A percentile compares a stretch with the other conserved stretches of the same genome.
phyloP scores from a whole-genome alignment of 306 rosid species.

The Citrullus mucosospermus region DNA sequence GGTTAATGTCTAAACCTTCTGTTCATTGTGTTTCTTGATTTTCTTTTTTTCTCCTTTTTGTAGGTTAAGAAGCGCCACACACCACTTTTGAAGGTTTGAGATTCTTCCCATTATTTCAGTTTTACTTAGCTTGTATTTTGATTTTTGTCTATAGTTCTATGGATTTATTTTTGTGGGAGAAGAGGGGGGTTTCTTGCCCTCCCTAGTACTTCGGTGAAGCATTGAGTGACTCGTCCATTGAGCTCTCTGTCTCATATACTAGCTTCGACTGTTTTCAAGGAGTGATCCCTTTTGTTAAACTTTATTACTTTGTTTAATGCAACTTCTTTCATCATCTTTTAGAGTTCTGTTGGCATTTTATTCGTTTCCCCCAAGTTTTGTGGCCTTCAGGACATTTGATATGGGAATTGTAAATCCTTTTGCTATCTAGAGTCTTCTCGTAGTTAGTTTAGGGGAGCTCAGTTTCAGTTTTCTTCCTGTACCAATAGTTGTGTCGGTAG shows the following conservation, averaged over 20 bases:
- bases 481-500: background rate
- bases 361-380: background rate
- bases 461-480: background rate
- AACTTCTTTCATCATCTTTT: background rate
- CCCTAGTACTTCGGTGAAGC: background rate
- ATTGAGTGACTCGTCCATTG: background rate
- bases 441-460: background rate
- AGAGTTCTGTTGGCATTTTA: background rate
- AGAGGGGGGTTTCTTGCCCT: background rate
- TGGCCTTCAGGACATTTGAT: background rate
- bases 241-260: background rate
- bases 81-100: constrained; percentile 76
- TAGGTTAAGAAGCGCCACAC: constrained; percentile 76
- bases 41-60: constrained; percentile 15
- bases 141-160: background rate
- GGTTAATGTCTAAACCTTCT: background rate
- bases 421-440: background rate
- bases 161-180: background rate
- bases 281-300: background rate
- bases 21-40: constrained; percentile 16
- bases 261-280: background rate
- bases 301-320: background rate
- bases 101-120: constrained; percentile 6
- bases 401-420: background rate
- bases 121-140: background rate